Evolutionary conservation across 2,329 filamentous ascomycete species (phyloP).

Genomic region (Alternaria longipes): DNA sequence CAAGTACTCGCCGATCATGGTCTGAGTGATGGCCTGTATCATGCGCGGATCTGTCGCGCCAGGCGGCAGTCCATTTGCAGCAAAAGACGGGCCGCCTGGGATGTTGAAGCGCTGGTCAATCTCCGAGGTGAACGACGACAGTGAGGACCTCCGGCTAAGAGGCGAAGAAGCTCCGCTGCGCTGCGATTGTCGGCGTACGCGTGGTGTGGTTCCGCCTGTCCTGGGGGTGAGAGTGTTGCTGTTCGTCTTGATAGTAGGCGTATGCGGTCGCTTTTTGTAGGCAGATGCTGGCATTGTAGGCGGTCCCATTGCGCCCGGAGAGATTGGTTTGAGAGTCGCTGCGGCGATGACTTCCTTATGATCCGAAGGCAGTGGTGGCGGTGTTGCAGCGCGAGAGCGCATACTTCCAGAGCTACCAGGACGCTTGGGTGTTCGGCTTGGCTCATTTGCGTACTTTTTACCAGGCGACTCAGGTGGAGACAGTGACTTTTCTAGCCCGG

Average conservation of each 20-base stretch:
- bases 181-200: slow-evolving; percentile 52
- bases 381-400: slow-evolving; percentile 59
- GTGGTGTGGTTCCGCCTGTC: slow-evolving; percentile 66
- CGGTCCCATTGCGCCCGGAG: slow-evolving; percentile 74
- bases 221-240: slow-evolving; percentile 56
- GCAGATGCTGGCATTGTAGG: slow-evolving; percentile 85
- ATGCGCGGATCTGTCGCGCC: slow-evolving; percentile 87
- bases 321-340: slow-evolving; percentile 65
- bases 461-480: slow-evolving; percentile 49
- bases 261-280: slow-evolving; percentile 59
- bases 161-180: slow-evolving; percentile 60
- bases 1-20: slow-evolving; percentile 98
- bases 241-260: slow-evolving; percentile 54
- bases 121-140: slow-evolving; percentile 95
- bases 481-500: slow-evolving; percentile 41
- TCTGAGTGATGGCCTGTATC: slow-evolving; percentile 99
- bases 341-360: slow-evolving; percentile 87
- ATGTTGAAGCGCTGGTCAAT: slow-evolving; percentile 89
- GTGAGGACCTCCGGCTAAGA: slow-evolving; percentile 77
- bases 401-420: slow-evolving; percentile 79
- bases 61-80: slow-evolving; percentile 68
- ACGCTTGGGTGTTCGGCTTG: slow-evolving; percentile 57
- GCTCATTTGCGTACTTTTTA: slow-evolving; percentile 40
- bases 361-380: slow-evolving; percentile 81
- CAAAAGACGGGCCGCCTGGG: slow-evolving; percentile 58